A percentile compares a stretch with the other conserved stretches of the same genome.
Evolutionary conservation across 2,329 filamentous ascomycete genomes (phyloP).

Genomic region (Hypoxylon sp.): DNA sequence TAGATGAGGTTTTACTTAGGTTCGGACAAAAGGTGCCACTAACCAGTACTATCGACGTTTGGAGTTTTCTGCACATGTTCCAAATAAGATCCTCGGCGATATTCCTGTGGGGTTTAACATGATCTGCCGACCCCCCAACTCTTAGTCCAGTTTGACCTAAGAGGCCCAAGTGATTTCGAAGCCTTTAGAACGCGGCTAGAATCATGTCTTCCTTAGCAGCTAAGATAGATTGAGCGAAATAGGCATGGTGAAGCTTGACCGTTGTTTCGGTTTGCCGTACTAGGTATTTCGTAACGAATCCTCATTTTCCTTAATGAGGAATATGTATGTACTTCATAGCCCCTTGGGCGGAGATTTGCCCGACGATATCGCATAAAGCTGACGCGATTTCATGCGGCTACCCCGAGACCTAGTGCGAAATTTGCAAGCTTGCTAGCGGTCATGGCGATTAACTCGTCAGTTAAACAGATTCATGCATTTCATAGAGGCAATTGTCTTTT

Average conservation of each 20-base stretch:
- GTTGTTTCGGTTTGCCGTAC: constrained; percentile 22
- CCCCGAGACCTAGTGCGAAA: constrained; percentile 1
- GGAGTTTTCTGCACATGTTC: constrained; percentile 2
- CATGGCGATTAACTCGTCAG: not conserved
- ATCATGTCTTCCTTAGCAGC: constrained; percentile 16
- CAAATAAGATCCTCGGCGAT: constrained; percentile 11
- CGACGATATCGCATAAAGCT: constrained; percentile 19
- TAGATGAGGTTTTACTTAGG: constrained; percentile 6
- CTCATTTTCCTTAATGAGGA: constrained; percentile 6
- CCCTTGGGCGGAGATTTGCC: constrained; percentile 30
- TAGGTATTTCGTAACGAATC: constrained; percentile 4
- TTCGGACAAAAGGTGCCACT: constrained; percentile 17
- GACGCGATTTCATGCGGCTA: constrained; percentile 18
- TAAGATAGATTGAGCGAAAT: constrained; percentile 27
- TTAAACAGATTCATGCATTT: not conserved
- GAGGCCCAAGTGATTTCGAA: constrained; percentile 29
- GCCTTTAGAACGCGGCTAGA: constrained; percentile 37
- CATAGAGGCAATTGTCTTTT: not conserved
- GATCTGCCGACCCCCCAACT: constrained; percentile 14
- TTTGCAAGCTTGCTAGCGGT: constrained; percentile 3
- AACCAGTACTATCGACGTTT: constrained; percentile 1
- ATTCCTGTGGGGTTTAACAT: constrained; percentile 25
- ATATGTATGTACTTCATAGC: constrained; percentile 3
- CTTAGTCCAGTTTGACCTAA: constrained; percentile 19
- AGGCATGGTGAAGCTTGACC: constrained; percentile 21